Percentiles rank a stretch among this genome's conserved stretches.
Conservation (phyloP, 257 asterid genomes). For the Fraxinus pennsylvanica region DNA sequence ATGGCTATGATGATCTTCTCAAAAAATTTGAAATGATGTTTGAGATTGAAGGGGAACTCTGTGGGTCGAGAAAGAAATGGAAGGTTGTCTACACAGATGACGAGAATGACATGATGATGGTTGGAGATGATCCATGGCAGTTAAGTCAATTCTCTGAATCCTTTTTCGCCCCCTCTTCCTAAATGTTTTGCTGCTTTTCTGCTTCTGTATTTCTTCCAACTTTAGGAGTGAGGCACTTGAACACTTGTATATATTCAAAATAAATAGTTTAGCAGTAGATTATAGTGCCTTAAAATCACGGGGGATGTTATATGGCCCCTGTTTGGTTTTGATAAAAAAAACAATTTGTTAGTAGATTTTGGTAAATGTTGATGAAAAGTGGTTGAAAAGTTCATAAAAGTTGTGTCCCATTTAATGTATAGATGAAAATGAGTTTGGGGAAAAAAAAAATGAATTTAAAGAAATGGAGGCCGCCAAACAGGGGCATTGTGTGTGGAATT, state of each 20-base stretch:
- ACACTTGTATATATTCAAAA: background rate
- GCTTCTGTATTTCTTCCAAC: constrained; percentile 12
- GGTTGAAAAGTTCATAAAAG: no score
- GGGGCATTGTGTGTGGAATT: background rate
- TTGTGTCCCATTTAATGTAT: no score
- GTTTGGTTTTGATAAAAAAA: no score
- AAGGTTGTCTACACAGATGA: constrained; percentile 93
- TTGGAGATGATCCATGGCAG: constrained; percentile 99
- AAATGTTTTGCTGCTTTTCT: constrained; percentile 1
- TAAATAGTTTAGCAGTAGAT: background rate
- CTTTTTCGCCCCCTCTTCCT: constrained; percentile 1
- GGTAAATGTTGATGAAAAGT: no score
- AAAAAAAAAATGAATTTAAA: no score
- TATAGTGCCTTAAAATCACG: background rate
- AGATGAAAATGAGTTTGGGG: no score
- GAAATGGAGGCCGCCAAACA: no score
- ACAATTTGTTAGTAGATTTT: no score
- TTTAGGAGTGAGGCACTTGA: constrained; percentile 3
- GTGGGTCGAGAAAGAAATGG: constrained; percentile 80
- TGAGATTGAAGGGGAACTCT: constrained; percentile 79
- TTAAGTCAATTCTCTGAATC: constrained; percentile 47
- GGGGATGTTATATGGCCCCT: background rate
- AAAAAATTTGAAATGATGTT: constrained; percentile 89
- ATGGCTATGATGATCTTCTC: constrained; percentile 78
- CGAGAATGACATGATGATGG: constrained; percentile 99